Percentiles rank a stretch among this genome's conserved stretches.
Evolutionary conservation across 164 flowering plant species (phyloP).

Genomic region (Houttuynia cordata): DNA sequence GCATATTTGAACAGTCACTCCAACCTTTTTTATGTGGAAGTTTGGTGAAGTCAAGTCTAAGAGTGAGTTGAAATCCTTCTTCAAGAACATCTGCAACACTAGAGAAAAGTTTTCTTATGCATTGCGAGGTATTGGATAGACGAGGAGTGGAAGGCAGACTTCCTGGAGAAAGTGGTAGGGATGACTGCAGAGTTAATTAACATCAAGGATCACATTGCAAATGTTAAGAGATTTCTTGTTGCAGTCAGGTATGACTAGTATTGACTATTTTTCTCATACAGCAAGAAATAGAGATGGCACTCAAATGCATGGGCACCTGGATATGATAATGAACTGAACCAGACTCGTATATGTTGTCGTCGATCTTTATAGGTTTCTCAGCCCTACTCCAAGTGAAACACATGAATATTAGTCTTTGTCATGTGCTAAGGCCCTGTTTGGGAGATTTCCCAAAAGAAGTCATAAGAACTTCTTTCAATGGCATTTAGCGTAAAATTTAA

Average conservation of each 20-base stretch:
- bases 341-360: constrained; percentile 69
- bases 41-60: constrained; percentile 38
- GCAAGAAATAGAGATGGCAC: not conserved
- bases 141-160: constrained; percentile 16
- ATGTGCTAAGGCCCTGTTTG: too few species aligned
- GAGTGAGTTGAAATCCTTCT: constrained; percentile 65
- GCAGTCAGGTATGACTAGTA: not conserved
- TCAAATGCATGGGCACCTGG: constrained; percentile 31
- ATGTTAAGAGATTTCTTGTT: not conserved
- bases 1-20: not conserved
- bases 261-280: not conserved
- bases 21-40: constrained; percentile 57
- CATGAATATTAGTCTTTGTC: not conserved
- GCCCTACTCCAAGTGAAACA: constrained; percentile 26
- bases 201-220: not conserved
- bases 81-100: constrained; percentile 40
- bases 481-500: too few species aligned
- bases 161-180: constrained; percentile 43
- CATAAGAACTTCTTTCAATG: too few species aligned
- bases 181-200: constrained; percentile 30
- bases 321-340: constrained; percentile 76
- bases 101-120: constrained; percentile 29
- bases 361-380: constrained; percentile 45
- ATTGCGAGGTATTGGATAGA: constrained; percentile 25
- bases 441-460: too few species aligned